These are phyloP conservation scores for Hemileccinum impolitum DNA, from an alignment of 768 basidiomycete genomes.

Conservation along the genomic window DNA sequence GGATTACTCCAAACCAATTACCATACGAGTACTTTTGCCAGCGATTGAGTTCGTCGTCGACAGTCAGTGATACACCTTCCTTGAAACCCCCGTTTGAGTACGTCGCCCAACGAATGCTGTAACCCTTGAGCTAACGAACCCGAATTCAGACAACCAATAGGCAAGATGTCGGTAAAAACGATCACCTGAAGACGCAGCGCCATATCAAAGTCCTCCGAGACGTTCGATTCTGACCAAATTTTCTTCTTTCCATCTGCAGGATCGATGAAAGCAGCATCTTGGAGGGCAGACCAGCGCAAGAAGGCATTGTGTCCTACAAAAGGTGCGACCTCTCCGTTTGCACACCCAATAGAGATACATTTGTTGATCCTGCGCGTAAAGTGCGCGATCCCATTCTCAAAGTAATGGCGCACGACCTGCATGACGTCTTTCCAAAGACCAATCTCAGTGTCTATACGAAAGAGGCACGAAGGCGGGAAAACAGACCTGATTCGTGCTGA, in stretches of 20 bases:
- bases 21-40: constrained; percentile 92
- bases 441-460: constrained; percentile 25
- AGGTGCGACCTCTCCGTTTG: constrained; percentile 73
- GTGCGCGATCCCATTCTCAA: constrained; percentile 90
- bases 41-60: constrained; percentile 86
- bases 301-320: constrained; percentile 91
- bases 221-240: constrained; percentile 66
- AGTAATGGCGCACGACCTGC: constrained; percentile 86
- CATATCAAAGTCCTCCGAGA: constrained; percentile 73
- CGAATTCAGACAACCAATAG: constrained; percentile 58
- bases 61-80: constrained; percentile 88
- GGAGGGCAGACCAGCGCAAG: constrained; percentile 86
- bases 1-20: constrained; percentile 29
- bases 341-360: constrained; percentile 73
- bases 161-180: background rate
- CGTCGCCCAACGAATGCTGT: constrained; percentile 59
- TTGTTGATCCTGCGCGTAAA: constrained; percentile 91
- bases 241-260: constrained; percentile 53
- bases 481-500: constrained; percentile 75
- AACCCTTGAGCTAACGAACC: constrained; percentile 29
- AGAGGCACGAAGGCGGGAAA: constrained; percentile 4
- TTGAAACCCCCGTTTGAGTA: constrained; percentile 87
- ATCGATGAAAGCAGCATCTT: constrained; percentile 79
- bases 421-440: constrained; percentile 60
- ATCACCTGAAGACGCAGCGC: constrained; percentile 51